phyloP scores from a whole-genome alignment of 2,329 filamentous ascomycete genomes.

The Penicillium sp. region DNA sequence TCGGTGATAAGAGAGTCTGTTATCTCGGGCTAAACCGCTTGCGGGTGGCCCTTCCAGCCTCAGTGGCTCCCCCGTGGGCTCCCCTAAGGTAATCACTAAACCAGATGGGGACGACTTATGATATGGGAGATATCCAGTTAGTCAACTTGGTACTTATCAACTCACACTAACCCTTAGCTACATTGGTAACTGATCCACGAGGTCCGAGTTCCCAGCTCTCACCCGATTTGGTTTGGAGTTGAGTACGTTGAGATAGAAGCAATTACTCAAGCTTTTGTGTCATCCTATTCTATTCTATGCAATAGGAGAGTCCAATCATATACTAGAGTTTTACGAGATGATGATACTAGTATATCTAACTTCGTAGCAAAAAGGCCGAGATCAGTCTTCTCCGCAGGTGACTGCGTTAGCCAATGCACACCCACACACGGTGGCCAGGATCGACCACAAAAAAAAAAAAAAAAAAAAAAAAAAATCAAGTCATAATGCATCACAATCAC shows the following conservation, averaged over 20 bases:
- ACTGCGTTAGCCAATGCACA: not conserved
- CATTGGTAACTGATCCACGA: not conserved
- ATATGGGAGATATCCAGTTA: not conserved
- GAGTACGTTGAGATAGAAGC: too few species aligned
- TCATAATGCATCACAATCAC: constrained; percentile 4
- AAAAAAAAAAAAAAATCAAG: not conserved
- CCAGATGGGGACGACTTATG: too few species aligned
- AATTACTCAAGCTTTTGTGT: too few species aligned
- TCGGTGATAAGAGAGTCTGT: constrained; percentile 1
- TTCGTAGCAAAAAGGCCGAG: not conserved
- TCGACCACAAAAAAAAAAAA: not conserved
- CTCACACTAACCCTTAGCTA: not conserved
- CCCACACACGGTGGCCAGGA: not conserved
- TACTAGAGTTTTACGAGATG: constrained; percentile 5
- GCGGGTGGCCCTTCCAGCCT: not conserved
- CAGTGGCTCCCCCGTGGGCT: too few species aligned
- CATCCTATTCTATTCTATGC: not conserved
- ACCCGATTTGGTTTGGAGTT: too few species aligned
- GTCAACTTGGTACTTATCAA: not conserved
- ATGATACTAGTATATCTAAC: not conserved
- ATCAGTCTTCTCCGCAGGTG: constrained; percentile 1
- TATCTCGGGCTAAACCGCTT: constrained; percentile 12
- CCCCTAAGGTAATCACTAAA: too few species aligned
- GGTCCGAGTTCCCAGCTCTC: not conserved
- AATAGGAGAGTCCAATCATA: too few species aligned